Conservation (phyloP, 1,284 basidiomycete species). For the Leccinum laetum region DNA sequence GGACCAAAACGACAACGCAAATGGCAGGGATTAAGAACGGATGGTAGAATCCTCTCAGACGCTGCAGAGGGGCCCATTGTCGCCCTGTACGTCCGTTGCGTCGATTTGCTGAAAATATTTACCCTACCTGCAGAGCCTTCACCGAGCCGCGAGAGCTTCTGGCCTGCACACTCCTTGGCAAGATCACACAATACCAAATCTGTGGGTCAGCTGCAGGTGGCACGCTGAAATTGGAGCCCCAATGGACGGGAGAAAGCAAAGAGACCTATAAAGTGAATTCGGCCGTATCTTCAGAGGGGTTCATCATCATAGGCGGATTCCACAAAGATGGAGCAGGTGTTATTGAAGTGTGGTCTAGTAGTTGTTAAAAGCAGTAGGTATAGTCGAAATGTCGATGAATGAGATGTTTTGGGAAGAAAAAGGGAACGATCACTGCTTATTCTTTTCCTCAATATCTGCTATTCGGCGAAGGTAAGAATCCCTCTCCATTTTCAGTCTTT, state of each 20-base stretch:
- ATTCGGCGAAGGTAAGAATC: conserved; percentile 53
- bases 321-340: conserved; percentile 54
- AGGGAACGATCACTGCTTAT: conserved; percentile 21
- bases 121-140: too few relatives aligned
- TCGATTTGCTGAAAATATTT: too few relatives aligned
- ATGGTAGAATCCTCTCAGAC: conserved; percentile 46
- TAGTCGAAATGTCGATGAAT: conserved; percentile 6
- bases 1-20: conserved; percentile 60
- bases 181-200: too few relatives aligned
- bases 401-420: neutral
- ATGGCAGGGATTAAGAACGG: conserved; percentile 67
- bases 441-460: conserved; percentile 51
- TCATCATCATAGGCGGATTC: conserved; percentile 61
- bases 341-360: conserved; percentile 54
- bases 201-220: conserved; percentile 25
- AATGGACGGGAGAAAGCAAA: conserved; percentile 41
- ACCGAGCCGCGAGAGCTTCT: too few relatives aligned
- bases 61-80: conserved; percentile 43
- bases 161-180: too few relatives aligned
- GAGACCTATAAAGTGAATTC: conserved; percentile 62
- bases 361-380: conserved; percentile 9
- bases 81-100: too few relatives aligned
- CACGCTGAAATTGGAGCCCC: conserved; percentile 39
- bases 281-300: conserved; percentile 41
- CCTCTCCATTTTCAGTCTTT: conserved; percentile 51